Base-by-base conservation (phyloP, 2,329 filamentous ascomycete genomes). In the Ceratocystis lukuohia region DNA sequence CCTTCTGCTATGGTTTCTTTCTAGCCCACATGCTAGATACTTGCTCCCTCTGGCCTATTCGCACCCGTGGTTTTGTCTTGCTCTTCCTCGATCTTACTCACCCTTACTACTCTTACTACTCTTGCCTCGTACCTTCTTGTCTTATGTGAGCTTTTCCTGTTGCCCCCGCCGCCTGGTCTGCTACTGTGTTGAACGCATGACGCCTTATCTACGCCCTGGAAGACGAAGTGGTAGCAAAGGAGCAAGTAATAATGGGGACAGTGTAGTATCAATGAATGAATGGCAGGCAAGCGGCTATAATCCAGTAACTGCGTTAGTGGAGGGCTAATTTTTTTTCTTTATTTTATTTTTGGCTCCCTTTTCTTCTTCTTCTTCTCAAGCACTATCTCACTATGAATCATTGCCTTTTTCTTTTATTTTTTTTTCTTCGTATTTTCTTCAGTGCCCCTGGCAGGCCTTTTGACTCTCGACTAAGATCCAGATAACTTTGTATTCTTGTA, bases 141-240 rank as follows among this genome's bases (percentile, higher is more conserved):
- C 37, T 41, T 41, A 25, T 57, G 30, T 46, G 10, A 25, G 44
- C 2, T 33, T 30, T 41, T 12, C 25, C 17, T 33, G 56, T 37
- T 59, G 28, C 56, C 28, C 33, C 33, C 30, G 53, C 7, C 10
- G n/a, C 33, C 33, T 37, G 33, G 33, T 10, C 33, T 41, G 4
- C 15, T 28, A 7, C 25, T 59, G 28, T 25, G 28, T 20, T n/a
- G 30, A n/a, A 2, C 4, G 10, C 17, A 33, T 30, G 8, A 59
- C 33, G 56, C 56, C 56, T 59, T 59, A 59, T 59, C 56, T 59
- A 59, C 22, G 56, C 56, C 56, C 30, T 37, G 56, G 56, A 15
- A 59, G 12, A n/a, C 12, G 37, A 15, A 59, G 28, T 59, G 5
- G n/a, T 59, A 33, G 56, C 28, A 59, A 25, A 25, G 7, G n/a